phyloP scores from a whole-genome alignment of 306 rosid genomes.

The Comarum palustre region DNA sequence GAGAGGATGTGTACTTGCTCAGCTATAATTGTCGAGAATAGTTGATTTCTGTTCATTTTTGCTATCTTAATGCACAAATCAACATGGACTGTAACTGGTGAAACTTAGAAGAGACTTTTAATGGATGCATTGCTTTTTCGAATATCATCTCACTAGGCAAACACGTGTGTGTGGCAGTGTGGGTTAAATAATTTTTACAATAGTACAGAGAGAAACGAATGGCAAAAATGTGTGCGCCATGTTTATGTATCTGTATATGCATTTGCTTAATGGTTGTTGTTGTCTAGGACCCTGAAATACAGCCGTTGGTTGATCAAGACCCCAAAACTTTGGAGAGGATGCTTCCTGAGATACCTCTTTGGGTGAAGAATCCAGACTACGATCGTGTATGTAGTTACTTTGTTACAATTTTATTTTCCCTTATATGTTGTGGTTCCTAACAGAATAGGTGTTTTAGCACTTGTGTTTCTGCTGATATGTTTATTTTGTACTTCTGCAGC shows the following conservation, averaged over 20 bases:
- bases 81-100: not conserved
- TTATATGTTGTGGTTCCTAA: constrained; percentile 5
- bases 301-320: constrained; percentile 70
- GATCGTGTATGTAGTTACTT: constrained; percentile 58
- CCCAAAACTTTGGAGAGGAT: constrained; percentile 57
- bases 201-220: not conserved
- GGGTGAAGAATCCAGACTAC: constrained; percentile 90
- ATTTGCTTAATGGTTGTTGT: not conserved
- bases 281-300: constrained; percentile 58
- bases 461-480: not conserved
- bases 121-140: not conserved
- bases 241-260: not conserved
- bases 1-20: not conserved
- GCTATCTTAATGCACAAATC: not conserved
- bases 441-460: constrained; percentile 14
- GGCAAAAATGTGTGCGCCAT: not conserved
- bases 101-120: not conserved
- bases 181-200: not conserved
- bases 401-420: not conserved
- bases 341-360: constrained; percentile 86
- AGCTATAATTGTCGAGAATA: not conserved
- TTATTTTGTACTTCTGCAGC: constrained; percentile 30
- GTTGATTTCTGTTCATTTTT: not conserved
- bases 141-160: not conserved
- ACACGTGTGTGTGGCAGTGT: not conserved